Base-by-base conservation (phyloP, 495 filamentous ascomycete genomes). In the Aspergillus homomorphus region DNA sequence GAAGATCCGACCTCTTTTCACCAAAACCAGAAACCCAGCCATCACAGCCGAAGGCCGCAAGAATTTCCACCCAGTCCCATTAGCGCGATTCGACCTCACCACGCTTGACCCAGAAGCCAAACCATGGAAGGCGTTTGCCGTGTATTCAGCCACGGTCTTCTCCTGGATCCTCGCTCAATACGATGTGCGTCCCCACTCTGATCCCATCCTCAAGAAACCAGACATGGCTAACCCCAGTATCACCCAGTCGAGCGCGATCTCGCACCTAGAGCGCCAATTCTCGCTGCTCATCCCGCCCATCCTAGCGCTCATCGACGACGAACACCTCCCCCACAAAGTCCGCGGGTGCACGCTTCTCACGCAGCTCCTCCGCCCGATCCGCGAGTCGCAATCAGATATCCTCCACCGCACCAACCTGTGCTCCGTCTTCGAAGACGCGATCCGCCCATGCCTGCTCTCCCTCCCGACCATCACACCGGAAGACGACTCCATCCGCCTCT, bases 271-370 rank as follows among this genome's bases (percentile, higher is more conserved):
- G 61, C 56, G 62, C 5, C 77, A 89, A 57, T 96, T 92, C 85
- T 85, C 83, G 0, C 81, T 95, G n/a, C 82, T 89, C 44, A 80
- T 93, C n/a, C 94, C 94, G 1, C 88, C 90, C 1, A 75, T 96
- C 0, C 80, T 98, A 3, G 83, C 87, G 4, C 76, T 98, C 1
- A 78, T 90, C 52, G 94, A 98, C 68, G 88, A 92, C 66, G 66
- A 77, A 15, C 73, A 79, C 45, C 71, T 81, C 1, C 44, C 69
- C 0, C 74, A 85, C 64, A 87, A 89, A 56, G 66, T 74, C 1
- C 75, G 71, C 7, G 91, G 87, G 14, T 87, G 90, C 38, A 60
- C 65, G 2, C 70, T 92, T 3, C 72, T 94, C 1, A 66, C 66
- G 6, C 57, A 72, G 0, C 82, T 97, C 45, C 81, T 96, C 21